A percentile compares a stretch with the other conserved stretches of the same genome.
phyloP scores from a whole-genome alignment of 495 filamentous ascomycete genomes.

The Geopyxis carbonaria region DNA sequence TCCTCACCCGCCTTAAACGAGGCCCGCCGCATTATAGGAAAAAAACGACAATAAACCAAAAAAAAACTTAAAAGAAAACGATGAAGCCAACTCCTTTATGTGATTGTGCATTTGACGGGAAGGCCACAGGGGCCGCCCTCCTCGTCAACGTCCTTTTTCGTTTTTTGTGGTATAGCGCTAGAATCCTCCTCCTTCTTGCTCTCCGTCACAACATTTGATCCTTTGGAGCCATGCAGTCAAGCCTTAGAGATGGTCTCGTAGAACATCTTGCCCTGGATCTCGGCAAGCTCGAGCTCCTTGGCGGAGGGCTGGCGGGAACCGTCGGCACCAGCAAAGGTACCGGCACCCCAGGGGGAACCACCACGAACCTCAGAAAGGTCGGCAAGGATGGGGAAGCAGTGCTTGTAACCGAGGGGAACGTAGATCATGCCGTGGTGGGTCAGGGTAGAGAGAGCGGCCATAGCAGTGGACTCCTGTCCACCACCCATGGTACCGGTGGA shows the following conservation, averaged over 20 bases:
- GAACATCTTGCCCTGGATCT: conserved; percentile 70
- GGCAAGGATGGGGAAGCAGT: conserved; percentile 47
- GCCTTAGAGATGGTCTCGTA: conserved; percentile 60
- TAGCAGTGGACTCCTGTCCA: conserved; percentile 78
- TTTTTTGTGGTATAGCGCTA: no score
- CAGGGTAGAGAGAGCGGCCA: conserved; percentile 72
- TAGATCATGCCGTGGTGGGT: conserved; percentile 91
- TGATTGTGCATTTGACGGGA: conserved; percentile 48
- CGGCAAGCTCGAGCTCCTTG: conserved; percentile 61
- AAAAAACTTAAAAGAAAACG: no score
- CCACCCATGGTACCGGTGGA: conserved; percentile 66
- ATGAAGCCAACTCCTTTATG: conserved; percentile 29
- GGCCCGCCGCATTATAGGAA: no score
- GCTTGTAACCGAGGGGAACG: conserved; percentile 85
- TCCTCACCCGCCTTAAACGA: no score
- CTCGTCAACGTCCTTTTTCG: conserved; percentile 28
- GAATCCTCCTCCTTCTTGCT: conserved; percentile 12
- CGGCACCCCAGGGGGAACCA: conserved; percentile 83
- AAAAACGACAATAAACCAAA: no score
- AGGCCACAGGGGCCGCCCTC: conserved; percentile 51
- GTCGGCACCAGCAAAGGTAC: conserved; percentile 64
- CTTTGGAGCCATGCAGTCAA: conserved; percentile 60
- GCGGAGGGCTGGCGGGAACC: conserved; percentile 64
- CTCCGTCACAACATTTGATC: conserved; percentile 19
- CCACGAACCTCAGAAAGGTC: conserved; percentile 64